Conservation (phyloP, 2,329 filamentous ascomycete genomes). For the Aspergillus fischeri region DNA sequence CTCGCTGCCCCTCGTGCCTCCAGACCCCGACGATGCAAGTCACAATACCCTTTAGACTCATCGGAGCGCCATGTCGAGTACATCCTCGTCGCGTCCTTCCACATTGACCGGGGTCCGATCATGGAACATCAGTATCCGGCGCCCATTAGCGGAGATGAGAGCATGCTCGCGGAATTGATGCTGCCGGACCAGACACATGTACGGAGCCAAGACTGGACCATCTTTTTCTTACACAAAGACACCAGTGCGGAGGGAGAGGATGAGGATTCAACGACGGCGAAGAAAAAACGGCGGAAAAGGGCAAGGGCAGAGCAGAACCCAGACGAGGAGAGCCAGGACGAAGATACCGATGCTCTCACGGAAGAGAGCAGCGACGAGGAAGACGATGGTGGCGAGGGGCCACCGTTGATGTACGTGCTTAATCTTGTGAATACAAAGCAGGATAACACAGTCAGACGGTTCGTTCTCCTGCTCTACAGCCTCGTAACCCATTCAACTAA, state of each 20-base stretch:
- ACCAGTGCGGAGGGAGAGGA: slow-evolving; percentile 79
- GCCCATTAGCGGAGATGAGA: slow-evolving; percentile 92
- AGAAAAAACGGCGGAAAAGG: slow-evolving; percentile 35
- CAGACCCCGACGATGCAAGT: slow-evolving; percentile 57
- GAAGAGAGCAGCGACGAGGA: slow-evolving; percentile 46
- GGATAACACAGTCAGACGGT: slow-evolving; percentile 80
- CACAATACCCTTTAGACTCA: slow-evolving; percentile 70
- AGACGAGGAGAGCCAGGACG: slow-evolving; percentile 45
- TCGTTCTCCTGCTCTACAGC: slow-evolving; percentile 15
- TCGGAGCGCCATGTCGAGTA: slow-evolving; percentile 96
- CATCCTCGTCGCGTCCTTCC: slow-evolving; percentile 93
- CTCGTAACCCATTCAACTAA: slow-evolving; percentile 9
- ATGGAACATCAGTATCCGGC: slow-evolving; percentile 99
- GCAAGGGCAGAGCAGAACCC: slow-evolving; percentile 43
- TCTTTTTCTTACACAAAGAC: slow-evolving; percentile 98
- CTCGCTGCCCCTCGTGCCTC: slow-evolving; percentile 31
- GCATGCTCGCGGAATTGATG: slow-evolving; percentile 98
- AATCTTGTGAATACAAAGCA: slow-evolving; percentile 98
- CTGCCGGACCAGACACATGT: slow-evolving; percentile 94
- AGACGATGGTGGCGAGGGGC: slow-evolving; percentile 70
- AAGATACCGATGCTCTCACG: slow-evolving; percentile 10
- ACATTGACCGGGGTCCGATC: slow-evolving; percentile 90
- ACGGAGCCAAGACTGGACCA: slow-evolving; percentile 95
- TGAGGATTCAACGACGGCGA: slow-evolving; percentile 53
- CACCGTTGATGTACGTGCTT: slow-evolving; percentile 91